Percentiles rank a stretch among this genome's conserved stretches.
These are phyloP conservation scores for Cladosporium sp. DNA, from an alignment of 2,329 filamentous ascomycete species.

Conservation along the genomic window DNA sequence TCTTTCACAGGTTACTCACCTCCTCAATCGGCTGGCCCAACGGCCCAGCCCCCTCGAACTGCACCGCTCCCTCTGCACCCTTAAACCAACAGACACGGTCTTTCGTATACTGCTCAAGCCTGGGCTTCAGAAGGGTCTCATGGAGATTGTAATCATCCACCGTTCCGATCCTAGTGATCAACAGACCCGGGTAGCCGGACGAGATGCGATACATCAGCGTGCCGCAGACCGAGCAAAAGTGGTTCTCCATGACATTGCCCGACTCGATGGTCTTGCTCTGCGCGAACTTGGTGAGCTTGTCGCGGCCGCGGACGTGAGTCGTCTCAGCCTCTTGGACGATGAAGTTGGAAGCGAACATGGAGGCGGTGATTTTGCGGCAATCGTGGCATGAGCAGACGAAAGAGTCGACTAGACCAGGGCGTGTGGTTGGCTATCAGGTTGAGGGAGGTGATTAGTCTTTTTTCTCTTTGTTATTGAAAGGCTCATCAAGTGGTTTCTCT, in stretches of 20 bases:
- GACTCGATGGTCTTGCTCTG: slow-evolving; percentile 48
- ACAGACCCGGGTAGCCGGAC: slow-evolving; percentile 40
- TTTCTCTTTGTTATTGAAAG: not conserved
- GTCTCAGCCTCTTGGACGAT: slow-evolving; percentile 38
- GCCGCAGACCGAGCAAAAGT: slow-evolving; percentile 58
- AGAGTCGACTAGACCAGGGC: slow-evolving; percentile 43
- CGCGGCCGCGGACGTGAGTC: slow-evolving; percentile 48
- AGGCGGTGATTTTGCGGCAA: slow-evolving; percentile 59
- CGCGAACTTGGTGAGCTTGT: slow-evolving; percentile 45
- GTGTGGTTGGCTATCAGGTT: slow-evolving; percentile 34
- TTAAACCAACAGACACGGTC: slow-evolving; percentile 7
- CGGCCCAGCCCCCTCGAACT: slow-evolving; percentile 3
- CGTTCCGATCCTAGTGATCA: slow-evolving; percentile 54
- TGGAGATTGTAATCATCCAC: slow-evolving; percentile 58
- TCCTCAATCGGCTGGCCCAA: not conserved
- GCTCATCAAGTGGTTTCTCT: slow-evolving; percentile 16
- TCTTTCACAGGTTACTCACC: no score
- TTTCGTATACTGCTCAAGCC: slow-evolving; percentile 1
- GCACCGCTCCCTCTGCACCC: slow-evolving; percentile 4
- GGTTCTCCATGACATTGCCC: slow-evolving; percentile 55
- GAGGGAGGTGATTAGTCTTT: no score
- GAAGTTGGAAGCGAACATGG: slow-evolving; percentile 60
- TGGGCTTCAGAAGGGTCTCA: slow-evolving; percentile 54
- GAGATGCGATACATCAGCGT: slow-evolving; percentile 57
- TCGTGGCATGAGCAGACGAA: slow-evolving; percentile 60